Percentiles rank a stretch among this genome's conserved stretches.
Evolutionary conservation across 2,329 filamentous ascomycete species (phyloP).

Genomic region (Sclerotinia glacialis): DNA sequence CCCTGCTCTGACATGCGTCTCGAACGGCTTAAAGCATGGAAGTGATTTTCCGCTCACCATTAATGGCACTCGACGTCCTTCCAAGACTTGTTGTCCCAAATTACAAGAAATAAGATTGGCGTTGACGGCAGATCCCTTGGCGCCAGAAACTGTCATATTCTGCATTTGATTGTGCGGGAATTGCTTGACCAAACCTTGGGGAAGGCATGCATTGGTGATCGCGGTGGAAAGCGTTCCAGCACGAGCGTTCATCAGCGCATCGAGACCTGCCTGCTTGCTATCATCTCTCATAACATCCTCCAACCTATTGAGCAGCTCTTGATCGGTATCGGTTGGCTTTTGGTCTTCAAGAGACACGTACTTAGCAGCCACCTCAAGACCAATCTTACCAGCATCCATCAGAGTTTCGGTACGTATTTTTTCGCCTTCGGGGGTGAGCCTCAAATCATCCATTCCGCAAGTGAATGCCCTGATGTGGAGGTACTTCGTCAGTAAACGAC

Average conservation of each 20-base stretch:
- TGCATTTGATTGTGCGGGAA: constrained; percentile 99
- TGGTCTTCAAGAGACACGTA: constrained; percentile 80
- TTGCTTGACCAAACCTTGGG: constrained; percentile 77
- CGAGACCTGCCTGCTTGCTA: constrained; percentile 84
- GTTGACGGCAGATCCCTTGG: constrained; percentile 90
- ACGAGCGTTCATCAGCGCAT: constrained; percentile 75
- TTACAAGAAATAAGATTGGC: constrained; percentile 98
- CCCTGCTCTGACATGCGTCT: constrained; percentile 83
- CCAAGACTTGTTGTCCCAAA: constrained; percentile 91
- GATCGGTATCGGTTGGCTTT: constrained; percentile 60
- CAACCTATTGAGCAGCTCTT: constrained; percentile 71
- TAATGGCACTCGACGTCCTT: constrained; percentile 88
- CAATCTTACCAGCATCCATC: constrained; percentile 63
- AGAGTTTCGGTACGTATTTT: constrained; percentile 65
- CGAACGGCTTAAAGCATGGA: constrained; percentile 89
- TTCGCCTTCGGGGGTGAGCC: constrained; percentile 79
- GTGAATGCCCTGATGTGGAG: constrained; percentile 93
- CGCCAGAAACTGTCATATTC: constrained; percentile 94
- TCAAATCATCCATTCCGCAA: constrained; percentile 94
- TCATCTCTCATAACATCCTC: constrained; percentile 92
- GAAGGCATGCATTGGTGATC: constrained; percentile 77
- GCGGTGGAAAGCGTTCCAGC: constrained; percentile 69
- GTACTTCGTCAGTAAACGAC: constrained; percentile 82
- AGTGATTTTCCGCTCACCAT: constrained; percentile 98
- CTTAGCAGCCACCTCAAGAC: constrained; percentile 75